Conservation (phyloP, 2,329 filamentous ascomycete genomes). For the Aspergillus thermomutatus region DNA sequence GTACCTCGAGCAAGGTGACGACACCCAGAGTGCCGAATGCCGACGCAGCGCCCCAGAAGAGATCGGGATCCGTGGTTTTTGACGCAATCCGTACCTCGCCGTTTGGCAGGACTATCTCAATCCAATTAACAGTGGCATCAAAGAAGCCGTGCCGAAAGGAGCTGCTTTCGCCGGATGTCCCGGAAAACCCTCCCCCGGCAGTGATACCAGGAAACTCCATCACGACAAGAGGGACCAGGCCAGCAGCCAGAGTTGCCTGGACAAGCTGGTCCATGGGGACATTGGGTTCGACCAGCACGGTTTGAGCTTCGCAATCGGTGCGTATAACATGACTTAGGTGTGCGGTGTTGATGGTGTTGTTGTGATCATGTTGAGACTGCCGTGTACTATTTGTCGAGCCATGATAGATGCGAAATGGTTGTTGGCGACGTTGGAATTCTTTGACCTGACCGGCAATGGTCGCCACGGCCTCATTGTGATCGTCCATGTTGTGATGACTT, state of each 20-base stretch:
- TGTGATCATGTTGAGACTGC: slow-evolving; percentile 40
- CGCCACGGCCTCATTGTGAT: slow-evolving; percentile 13
- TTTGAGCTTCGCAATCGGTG: slow-evolving; percentile 52
- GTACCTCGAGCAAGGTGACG: slow-evolving; percentile 59
- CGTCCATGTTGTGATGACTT: slow-evolving; percentile 27
- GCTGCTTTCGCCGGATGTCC: slow-evolving; percentile 64
- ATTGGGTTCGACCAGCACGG: slow-evolving; percentile 66
- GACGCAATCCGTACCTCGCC: slow-evolving; percentile 54
- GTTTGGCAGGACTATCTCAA: slow-evolving; percentile 62
- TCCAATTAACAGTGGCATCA: slow-evolving; percentile 58
- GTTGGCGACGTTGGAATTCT: slow-evolving; percentile 47
- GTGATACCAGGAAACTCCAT: slow-evolving; percentile 73
- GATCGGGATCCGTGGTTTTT: slow-evolving; percentile 46
- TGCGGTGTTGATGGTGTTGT: slow-evolving; percentile 65
- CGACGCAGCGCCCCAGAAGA: slow-evolving; percentile 59
- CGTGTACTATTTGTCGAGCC: slow-evolving; percentile 76
- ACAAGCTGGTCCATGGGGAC: slow-evolving; percentile 66
- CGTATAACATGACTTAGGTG: slow-evolving; percentile 59
- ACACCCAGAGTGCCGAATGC: slow-evolving; percentile 61
- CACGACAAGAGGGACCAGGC: slow-evolving; percentile 60
- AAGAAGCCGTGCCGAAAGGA: slow-evolving; percentile 66
- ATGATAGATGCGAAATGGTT: slow-evolving; percentile 72
- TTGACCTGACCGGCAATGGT: slow-evolving; percentile 14
- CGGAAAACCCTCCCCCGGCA: slow-evolving; percentile 63
- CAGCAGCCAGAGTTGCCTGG: slow-evolving; percentile 52